Evolutionary conservation across 148 eudicot species (phyloP).

Genomic region (Amaranthus hypochondriacus): DNA sequence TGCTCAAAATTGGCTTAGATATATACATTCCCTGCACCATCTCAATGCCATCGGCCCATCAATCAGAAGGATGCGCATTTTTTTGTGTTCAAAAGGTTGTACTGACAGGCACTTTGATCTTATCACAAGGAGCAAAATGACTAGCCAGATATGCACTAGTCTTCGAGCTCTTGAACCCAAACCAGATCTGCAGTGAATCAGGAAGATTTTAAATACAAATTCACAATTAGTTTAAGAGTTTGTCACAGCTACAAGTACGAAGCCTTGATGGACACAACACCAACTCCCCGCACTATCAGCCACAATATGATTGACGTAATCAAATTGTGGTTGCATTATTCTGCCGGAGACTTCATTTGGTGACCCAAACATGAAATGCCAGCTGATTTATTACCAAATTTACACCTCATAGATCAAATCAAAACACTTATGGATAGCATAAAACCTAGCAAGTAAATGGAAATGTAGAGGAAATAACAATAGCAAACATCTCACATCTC

Average conservation of each 20-base stretch:
- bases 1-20: conserved; percentile 13
- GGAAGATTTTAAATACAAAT: neutral
- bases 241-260: neutral
- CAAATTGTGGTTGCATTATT: neutral
- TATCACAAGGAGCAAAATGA: neutral
- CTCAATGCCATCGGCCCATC: neutral
- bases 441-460: neutral
- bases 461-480: neutral
- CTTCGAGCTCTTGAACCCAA: conserved; percentile 78
- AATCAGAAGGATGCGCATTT: neutral
- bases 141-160: conserved; percentile 28
- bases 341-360: neutral
- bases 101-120: neutral
- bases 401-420: too few relatives aligned
- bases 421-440: neutral
- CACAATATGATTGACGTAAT: neutral
- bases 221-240: neutral
- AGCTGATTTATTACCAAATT: too few relatives aligned
- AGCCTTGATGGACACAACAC: neutral
- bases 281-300: too few relatives aligned
- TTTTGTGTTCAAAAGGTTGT: neutral
- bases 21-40: conserved; percentile 16
- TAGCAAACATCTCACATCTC: too few relatives aligned
- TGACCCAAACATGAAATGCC: too few relatives aligned
- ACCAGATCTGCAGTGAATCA: conserved; percentile 55